A percentile compares a stretch with the other conserved stretches of the same genome.
phyloP scores from a whole-genome alignment of 2,329 filamentous ascomycete genomes.

The Bipolaris gigantea region DNA sequence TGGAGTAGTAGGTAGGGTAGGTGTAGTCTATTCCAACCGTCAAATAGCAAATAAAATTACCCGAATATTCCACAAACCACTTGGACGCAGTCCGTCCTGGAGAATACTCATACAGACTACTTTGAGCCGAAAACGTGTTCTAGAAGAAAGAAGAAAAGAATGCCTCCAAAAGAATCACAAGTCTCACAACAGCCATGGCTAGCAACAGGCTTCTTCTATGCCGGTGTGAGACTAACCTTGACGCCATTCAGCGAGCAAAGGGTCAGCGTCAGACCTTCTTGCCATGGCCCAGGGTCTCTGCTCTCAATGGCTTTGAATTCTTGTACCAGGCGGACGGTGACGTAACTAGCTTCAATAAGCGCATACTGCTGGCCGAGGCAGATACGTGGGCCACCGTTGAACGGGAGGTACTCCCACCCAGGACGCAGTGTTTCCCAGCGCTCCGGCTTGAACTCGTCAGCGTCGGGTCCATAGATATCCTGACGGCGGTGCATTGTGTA shows the following conservation, averaged over 20 bases:
- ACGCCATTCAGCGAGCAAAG: conserved; percentile 31
- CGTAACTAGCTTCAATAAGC: conserved; percentile 41
- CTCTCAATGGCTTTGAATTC: conserved; percentile 36
- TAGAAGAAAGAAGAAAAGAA: background rate
- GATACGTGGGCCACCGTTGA: conserved; percentile 46
- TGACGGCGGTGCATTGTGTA: conserved; percentile 56
- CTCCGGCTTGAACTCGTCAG: conserved; percentile 53
- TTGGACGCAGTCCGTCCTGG: background rate
- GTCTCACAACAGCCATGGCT: background rate
- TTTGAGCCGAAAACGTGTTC: background rate
- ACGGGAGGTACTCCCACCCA: conserved; percentile 46
- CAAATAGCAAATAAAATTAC: too few species aligned
- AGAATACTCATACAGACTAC: background rate
- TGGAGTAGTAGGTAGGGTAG: background rate
- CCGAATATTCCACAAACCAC: too few species aligned
- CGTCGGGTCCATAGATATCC: conserved; percentile 54
- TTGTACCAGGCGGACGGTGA: conserved; percentile 38
- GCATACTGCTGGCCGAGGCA: conserved; percentile 45
- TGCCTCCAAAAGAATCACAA: background rate
- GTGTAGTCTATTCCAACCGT: too few species aligned
- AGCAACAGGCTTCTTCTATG: conserved; percentile 12
- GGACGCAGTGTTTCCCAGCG: conserved; percentile 49
- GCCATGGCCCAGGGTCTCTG: conserved; percentile 35
- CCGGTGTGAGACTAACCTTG: conserved; percentile 35
- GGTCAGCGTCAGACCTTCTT: conserved; percentile 37